Evolutionary conservation across 2,329 filamentous ascomycete genomes (phyloP).

Genomic region (Fonsecaea nubica): DNA sequence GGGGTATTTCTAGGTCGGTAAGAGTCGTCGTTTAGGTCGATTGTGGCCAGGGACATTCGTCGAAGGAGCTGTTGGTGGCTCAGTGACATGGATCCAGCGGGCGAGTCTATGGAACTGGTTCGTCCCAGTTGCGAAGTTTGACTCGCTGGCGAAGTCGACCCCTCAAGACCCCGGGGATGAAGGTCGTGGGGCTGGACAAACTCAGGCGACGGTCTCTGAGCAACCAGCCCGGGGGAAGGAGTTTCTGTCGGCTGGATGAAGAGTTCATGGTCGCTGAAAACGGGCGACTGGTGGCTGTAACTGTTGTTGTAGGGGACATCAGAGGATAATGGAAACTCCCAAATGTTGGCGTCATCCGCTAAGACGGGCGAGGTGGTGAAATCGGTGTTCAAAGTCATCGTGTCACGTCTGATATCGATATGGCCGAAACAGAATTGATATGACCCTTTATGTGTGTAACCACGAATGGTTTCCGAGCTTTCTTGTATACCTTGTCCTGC

Average conservation of each 20-base stretch:
- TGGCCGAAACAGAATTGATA: background rate
- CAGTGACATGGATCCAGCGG: slow-evolving; percentile 5
- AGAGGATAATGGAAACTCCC: slow-evolving; percentile 9
- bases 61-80: slow-evolving; percentile 24
- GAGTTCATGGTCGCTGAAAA: background rate
- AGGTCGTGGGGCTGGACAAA: slow-evolving; percentile 28
- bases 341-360: slow-evolving; percentile 2
- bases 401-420: background rate
- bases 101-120: slow-evolving; percentile 17
- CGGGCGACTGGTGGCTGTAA: background rate
- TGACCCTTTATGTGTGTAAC: slow-evolving; percentile 1
- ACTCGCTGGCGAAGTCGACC: slow-evolving; percentile 9
- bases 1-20: slow-evolving; percentile 32
- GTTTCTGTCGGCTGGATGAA: background rate
- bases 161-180: slow-evolving; percentile 2
- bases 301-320: background rate
- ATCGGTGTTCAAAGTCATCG: slow-evolving; percentile 8
- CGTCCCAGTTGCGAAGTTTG: slow-evolving; percentile 3
- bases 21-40: slow-evolving; percentile 19
- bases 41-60: slow-evolving; percentile 26
- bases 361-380: background rate
- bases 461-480: slow-evolving; percentile 2
- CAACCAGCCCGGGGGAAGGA: background rate
- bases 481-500: slow-evolving; percentile 6
- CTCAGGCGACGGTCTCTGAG: slow-evolving; percentile 2